phyloP scores from a whole-genome alignment of 192 early-diverging fungal species.

The Funneliformis mosseae region DNA sequence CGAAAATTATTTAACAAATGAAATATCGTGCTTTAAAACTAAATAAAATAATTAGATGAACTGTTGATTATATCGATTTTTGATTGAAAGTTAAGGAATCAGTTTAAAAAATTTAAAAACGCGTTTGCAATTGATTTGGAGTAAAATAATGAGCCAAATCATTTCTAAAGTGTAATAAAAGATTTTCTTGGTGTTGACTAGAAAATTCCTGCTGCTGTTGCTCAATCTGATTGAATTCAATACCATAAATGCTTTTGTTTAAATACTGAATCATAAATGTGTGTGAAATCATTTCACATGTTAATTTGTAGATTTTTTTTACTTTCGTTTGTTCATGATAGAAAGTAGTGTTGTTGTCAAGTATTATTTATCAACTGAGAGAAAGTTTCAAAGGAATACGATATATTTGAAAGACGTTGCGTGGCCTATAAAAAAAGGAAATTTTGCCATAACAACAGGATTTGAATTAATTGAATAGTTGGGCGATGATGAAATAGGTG shows the following conservation, averaged over 20 bases:
- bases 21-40: too few species aligned
- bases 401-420: not conserved
- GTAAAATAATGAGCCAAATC: not conserved
- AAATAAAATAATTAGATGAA: too few species aligned
- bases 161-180: not conserved
- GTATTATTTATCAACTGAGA: not conserved
- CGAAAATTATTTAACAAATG: too few species aligned
- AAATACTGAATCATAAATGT: too few species aligned
- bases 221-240: not conserved
- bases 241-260: not conserved
- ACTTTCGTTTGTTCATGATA: not conserved
- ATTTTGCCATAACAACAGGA: not conserved
- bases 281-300: not conserved
- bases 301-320: not conserved
- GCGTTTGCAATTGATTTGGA: not conserved
- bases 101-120: too few species aligned
- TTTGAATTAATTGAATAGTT: too few species aligned
- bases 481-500: too few species aligned
- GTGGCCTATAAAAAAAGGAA: not conserved
- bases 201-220: not conserved
- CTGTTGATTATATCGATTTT: too few species aligned
- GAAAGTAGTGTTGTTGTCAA: not conserved
- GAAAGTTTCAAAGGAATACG: not conserved
- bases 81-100: too few species aligned
- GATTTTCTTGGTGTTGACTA: not conserved